Percentiles rank a stretch among this genome's conserved stretches.
Evolutionary conservation across 1,139 yeast genomes (phyloP).

Genomic region (Pichia sp.): DNA sequence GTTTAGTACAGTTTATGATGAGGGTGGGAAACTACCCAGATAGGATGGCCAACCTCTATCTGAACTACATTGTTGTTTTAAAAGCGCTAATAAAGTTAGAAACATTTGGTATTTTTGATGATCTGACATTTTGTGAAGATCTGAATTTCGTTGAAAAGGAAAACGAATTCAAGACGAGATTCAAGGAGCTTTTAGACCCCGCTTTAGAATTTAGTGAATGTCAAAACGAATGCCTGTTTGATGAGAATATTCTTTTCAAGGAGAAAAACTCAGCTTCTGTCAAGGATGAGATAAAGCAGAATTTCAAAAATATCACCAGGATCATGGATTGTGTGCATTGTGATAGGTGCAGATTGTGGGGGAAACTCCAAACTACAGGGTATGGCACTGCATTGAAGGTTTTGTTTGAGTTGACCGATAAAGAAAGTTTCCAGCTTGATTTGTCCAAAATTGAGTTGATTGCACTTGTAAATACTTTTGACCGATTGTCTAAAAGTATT

Average conservation of each 20-base stretch:
- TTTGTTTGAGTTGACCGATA: constrained; percentile 66
- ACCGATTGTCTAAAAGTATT: constrained; percentile 81
- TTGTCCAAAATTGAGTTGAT: constrained; percentile 84
- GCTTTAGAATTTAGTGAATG: constrained; percentile 22
- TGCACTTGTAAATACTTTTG: constrained; percentile 87
- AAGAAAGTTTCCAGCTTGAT: constrained; percentile 38
- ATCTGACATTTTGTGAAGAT: constrained; percentile 28
- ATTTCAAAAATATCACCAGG: constrained; percentile 85
- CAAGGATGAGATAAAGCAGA: constrained; percentile 75
- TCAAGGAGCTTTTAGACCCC: constrained; percentile 27
- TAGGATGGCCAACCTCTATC: constrained; percentile 81
- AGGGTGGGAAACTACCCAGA: constrained; percentile 90
- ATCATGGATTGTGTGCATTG: constrained; percentile 99
- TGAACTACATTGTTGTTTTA: constrained; percentile 84
- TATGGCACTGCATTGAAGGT: constrained; percentile 94
- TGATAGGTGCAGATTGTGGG: constrained; percentile 97
- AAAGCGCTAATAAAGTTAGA: constrained; percentile 70
- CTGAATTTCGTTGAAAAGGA: constrained; percentile 27
- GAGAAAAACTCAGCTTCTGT: constrained; percentile 44
- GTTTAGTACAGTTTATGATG: constrained; percentile 74
- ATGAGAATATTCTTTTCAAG: constrained; percentile 53
- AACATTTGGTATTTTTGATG: constrained; percentile 28
- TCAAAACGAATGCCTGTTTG: constrained; percentile 32
- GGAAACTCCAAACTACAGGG: constrained; percentile 93
- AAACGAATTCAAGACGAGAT: constrained; percentile 24